phyloP scores from a whole-genome alignment of 2,329 filamentous ascomycete species.

The Madurella mycetomatis region DNA sequence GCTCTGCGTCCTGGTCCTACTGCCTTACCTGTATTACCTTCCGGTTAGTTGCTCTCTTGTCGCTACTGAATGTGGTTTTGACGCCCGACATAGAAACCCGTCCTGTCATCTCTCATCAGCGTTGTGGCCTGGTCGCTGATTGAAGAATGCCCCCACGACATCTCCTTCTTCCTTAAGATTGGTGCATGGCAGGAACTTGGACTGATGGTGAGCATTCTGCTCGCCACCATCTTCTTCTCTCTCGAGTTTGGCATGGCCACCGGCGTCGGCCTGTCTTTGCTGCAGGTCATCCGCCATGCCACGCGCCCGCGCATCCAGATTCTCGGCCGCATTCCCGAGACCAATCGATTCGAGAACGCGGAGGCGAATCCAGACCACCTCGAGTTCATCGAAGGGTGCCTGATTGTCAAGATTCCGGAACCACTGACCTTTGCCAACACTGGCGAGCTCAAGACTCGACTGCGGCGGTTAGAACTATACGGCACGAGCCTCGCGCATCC shows the following conservation, averaged over 20 bases:
- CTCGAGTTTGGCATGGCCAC: constrained; percentile 90
- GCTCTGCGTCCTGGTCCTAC: constrained; percentile 71
- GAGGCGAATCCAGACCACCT: constrained; percentile 61
- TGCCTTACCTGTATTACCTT: constrained; percentile 92
- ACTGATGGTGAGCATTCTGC: constrained; percentile 86
- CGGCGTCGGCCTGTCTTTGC: constrained; percentile 82
- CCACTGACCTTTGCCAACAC: constrained; percentile 97
- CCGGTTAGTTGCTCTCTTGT: constrained; percentile 58
- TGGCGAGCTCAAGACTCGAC: constrained; percentile 78
- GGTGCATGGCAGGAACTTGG: constrained; percentile 79
- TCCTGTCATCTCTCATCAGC: constrained; percentile 88
- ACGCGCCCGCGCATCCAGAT: constrained; percentile 96
- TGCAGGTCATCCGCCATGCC: constrained; percentile 84
- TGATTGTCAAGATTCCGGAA: constrained; percentile 97
- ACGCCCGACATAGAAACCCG: constrained; percentile 66
- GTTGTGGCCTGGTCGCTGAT: constrained; percentile 93
- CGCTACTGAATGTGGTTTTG: constrained; percentile 2
- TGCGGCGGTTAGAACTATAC: constrained; percentile 81
- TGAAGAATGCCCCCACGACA: constrained; percentile 90
- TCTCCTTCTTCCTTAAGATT: constrained; percentile 83
- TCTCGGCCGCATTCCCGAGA: constrained; percentile 62
- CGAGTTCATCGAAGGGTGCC: constrained; percentile 84
- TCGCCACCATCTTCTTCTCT: constrained; percentile 92
- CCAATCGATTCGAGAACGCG: constrained; percentile 30
- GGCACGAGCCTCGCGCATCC: constrained; percentile 84